Evolutionary conservation across 345 rosid genomes (phyloP).

Genomic region (Salix viminalis): DNA sequence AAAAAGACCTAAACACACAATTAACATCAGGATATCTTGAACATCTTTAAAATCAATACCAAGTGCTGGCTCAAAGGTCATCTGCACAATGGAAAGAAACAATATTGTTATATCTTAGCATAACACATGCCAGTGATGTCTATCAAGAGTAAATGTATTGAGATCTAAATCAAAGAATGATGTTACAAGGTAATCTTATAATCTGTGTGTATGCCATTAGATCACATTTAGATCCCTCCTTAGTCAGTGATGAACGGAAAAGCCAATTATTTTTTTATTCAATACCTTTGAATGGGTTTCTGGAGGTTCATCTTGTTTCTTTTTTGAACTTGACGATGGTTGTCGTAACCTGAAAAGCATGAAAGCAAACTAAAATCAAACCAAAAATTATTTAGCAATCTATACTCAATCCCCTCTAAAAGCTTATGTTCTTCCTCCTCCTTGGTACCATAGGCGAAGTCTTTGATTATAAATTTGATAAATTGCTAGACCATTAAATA

Average conservation of each 20-base stretch:
- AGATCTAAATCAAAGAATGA: background rate
- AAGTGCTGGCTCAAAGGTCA: slow-evolving; percentile 65
- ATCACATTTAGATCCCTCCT: background rate
- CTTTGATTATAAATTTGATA: background rate
- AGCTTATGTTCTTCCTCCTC: background rate
- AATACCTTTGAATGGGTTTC: slow-evolving; percentile 53
- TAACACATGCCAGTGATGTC: background rate
- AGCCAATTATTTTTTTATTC: background rate
- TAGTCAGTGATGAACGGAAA: background rate
- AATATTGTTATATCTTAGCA: slow-evolving; percentile 15
- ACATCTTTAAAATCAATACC: slow-evolving; percentile 69
- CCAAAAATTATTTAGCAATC: slow-evolving; percentile 5
- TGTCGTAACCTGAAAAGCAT: slow-evolving; percentile 57
- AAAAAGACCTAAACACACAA: background rate
- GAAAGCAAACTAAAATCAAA: background rate
- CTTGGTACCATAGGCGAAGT: background rate
- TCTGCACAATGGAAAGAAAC: slow-evolving; percentile 47
- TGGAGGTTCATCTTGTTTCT: slow-evolving; percentile 51
- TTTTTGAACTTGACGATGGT: slow-evolving; percentile 44
- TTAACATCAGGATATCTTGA: slow-evolving; percentile 70
- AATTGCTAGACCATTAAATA: background rate
- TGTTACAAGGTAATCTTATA: background rate
- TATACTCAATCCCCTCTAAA: background rate
- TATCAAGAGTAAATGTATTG: background rate
- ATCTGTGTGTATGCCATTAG: background rate